Percentiles rank a stretch among this genome's conserved stretches.
Evolutionary conservation across 768 basidiomycete species (phyloP).

Genomic region (Phylloporus rhodoxanthus): DNA sequence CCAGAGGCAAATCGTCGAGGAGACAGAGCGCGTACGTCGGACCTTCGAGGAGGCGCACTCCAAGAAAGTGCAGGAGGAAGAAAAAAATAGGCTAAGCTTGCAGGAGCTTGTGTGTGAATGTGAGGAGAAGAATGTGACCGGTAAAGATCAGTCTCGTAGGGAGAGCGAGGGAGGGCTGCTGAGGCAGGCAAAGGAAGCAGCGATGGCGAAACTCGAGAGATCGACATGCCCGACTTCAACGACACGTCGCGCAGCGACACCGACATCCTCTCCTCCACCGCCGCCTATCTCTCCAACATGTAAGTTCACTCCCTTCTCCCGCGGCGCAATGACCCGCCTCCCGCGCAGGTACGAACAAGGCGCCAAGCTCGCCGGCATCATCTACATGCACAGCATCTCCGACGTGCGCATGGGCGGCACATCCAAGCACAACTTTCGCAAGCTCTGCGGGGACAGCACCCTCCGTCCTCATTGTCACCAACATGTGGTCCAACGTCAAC

Average conservation of each 20-base stretch:
- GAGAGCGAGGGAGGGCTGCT: conserved; percentile 20
- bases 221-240: too few relatives aligned
- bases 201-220: conserved; percentile 17
- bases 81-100: conserved; percentile 17
- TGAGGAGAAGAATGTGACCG: conserved; percentile 12
- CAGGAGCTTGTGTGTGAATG: conserved; percentile 24
- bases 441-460: conserved; percentile 44
- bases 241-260: conserved; percentile 44
- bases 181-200: conserved; percentile 17
- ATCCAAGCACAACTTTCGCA: too few relatives aligned
- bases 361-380: conserved; percentile 34
- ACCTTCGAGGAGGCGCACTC: too few relatives aligned
- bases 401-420: too few relatives aligned
- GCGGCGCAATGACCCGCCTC: too few relatives aligned
- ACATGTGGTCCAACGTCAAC: conserved; percentile 45
- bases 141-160: conserved; percentile 13
- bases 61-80: too few relatives aligned
- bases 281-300: conserved; percentile 24
- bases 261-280: conserved; percentile 42
- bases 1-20: too few relatives aligned
- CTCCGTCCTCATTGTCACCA: conserved; percentile 49
- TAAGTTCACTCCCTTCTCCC: too few relatives aligned
- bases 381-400: conserved; percentile 51
- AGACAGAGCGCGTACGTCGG: too few relatives aligned
- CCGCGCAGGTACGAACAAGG: conserved; percentile 24